These are phyloP conservation scores for Thalassia testudinum DNA, from an alignment of 116 monocot species.

Conservation along the genomic window DNA sequence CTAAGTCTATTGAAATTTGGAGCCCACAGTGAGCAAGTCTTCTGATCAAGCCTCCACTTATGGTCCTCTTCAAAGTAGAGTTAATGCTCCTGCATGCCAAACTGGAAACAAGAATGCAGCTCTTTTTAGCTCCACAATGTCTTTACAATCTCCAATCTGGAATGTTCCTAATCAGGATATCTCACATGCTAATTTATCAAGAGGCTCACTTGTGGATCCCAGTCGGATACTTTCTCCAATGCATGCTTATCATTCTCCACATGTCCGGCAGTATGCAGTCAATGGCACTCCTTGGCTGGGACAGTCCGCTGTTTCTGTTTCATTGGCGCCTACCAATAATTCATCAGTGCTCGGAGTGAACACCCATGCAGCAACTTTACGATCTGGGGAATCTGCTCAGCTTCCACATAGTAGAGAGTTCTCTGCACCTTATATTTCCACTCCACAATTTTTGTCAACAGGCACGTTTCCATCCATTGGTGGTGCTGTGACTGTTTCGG, in stretches of 20 bases:
- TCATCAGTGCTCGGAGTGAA: conserved; percentile 25
- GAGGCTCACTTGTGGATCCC: conserved; percentile 38
- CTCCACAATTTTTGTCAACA: conserved; percentile 26
- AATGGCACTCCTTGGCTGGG: conserved; percentile 32
- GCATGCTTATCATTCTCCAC: conserved; percentile 45
- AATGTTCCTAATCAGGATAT: conserved; percentile 27
- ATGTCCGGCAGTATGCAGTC: conserved; percentile 28
- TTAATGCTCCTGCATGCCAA: conserved; percentile 14
- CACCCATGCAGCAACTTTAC: conserved; percentile 16
- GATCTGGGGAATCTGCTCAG: conserved; percentile 37
- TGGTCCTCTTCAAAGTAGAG: conserved; percentile 28
- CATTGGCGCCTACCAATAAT: conserved; percentile 33
- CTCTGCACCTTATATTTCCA: conserved; percentile 16
- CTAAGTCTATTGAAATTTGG: no score
- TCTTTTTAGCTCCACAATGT: conserved; percentile 10
- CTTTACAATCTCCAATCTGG: conserved; percentile 47
- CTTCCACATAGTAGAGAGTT: conserved; percentile 34
- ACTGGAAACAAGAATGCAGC: conserved; percentile 16
- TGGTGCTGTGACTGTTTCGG: conserved; percentile 8
- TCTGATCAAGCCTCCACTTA: conserved; percentile 19
- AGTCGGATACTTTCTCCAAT: conserved; percentile 40
- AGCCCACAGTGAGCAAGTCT: conserved; percentile 14
- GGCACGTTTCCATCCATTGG: conserved; percentile 21
- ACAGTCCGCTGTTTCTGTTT: conserved; percentile 24
- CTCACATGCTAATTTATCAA: conserved; percentile 22